Evolutionary conservation across 192 early-diverging fungal genomes (phyloP).

Genomic region (Coemansia javaensis): DNA sequence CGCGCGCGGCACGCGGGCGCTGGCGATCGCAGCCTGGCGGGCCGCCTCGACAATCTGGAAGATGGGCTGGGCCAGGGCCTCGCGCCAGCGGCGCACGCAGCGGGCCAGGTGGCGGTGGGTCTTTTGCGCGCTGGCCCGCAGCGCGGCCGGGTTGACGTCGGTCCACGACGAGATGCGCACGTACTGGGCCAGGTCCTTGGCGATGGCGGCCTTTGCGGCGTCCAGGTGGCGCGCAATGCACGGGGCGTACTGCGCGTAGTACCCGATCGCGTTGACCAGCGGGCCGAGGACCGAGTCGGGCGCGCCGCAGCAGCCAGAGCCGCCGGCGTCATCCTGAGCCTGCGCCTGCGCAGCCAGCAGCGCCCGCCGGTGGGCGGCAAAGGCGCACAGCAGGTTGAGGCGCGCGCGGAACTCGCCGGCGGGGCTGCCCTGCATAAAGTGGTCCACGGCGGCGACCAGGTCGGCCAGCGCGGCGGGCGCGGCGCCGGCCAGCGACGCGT

Average conservation of each 20-base stretch:
- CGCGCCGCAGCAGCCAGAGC: conserved; percentile 1
- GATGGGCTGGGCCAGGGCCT: conserved; percentile 70
- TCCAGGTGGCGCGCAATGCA: conserved; percentile 57
- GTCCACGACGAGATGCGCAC: conserved; percentile 97
- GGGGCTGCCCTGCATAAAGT: conserved; percentile 71
- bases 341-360: conserved; percentile 1
- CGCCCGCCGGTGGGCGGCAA: conserved; percentile 38
- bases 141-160: conserved; percentile 89
- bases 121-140: conserved; percentile 83
- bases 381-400: conserved; percentile 63
- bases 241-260: conserved; percentile 74
- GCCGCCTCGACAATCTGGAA: conserved; percentile 46
- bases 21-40: conserved; percentile 16
- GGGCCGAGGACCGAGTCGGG: conserved; percentile 30
- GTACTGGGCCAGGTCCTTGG: conserved; percentile 85
- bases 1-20: conserved; percentile 17
- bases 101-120: conserved; percentile 90
- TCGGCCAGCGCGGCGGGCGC: neutral
- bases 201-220: conserved; percentile 63
- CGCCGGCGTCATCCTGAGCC: too few species aligned
- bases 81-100: conserved; percentile 81
- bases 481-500: conserved; percentile 21
- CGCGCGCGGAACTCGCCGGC: conserved; percentile 76
- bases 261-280: conserved; percentile 63
- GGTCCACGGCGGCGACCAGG: conserved; percentile 70